These are phyloP conservation scores for Fusarium sororula DNA, from an alignment of 2,329 filamentous ascomycete species.

Conservation along the genomic window DNA sequence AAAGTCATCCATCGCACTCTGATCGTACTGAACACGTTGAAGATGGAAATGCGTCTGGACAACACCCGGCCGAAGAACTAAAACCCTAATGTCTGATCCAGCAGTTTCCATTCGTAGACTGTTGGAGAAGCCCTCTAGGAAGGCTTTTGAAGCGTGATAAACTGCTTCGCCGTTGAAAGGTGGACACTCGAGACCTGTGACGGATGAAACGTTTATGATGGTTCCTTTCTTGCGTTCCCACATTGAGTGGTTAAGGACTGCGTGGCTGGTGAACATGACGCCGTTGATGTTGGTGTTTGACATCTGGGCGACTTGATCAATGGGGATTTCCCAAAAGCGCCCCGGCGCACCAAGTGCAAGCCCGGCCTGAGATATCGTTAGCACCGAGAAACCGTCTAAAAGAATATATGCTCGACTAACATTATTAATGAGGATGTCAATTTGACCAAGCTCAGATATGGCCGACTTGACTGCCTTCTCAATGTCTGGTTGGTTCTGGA, in stretches of 20 bases:
- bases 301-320: conserved; percentile 5
- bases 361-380: neutral
- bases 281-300: conserved; percentile 48
- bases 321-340: conserved; percentile 5
- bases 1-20: conserved; percentile 13
- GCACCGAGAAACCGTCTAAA: rapidly evolving
- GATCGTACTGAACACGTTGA: conserved; percentile 12
- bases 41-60: conserved; percentile 25
- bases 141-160: conserved; percentile 17
- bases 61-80: conserved; percentile 16
- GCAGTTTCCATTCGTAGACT: neutral
- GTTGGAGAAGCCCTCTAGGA: conserved; percentile 12
- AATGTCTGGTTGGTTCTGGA: neutral
- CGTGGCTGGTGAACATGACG: conserved; percentile 41
- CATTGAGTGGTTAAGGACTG: conserved; percentile 41
- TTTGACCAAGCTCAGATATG: conserved; percentile 1
- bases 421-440: conserved; percentile 28
- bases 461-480: neutral
- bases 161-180: conserved; percentile 19
- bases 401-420: neutral
- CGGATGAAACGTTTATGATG: conserved; percentile 15
- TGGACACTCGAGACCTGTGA: conserved; percentile 9
- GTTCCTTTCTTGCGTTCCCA: conserved; percentile 7
- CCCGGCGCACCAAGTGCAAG: conserved; percentile 18
- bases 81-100: conserved; percentile 11